Evolutionary conservation across 805 yeast species (phyloP).

Genomic region (Myxozyma melibiosi): DNA sequence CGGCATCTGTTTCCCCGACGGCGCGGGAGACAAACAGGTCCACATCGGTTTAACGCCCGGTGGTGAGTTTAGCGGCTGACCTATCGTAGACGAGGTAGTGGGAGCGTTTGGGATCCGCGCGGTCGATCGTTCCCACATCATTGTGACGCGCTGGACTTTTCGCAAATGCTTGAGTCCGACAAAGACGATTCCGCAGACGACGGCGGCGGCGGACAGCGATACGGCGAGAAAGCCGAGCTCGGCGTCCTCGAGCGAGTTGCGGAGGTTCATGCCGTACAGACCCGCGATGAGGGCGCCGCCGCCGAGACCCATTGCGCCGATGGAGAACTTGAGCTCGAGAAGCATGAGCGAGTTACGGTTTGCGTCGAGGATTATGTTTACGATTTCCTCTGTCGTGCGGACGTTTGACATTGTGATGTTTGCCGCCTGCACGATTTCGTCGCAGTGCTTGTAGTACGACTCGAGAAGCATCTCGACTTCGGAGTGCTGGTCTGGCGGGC

Average conservation of each 20-base stretch:
- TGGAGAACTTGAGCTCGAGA: conserved; percentile 77
- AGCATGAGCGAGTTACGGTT: conserved; percentile 89
- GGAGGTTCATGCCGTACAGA: conserved; percentile 93
- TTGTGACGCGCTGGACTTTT: conserved; percentile 71
- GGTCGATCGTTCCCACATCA: conserved; percentile 49
- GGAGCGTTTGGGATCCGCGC: neutral
- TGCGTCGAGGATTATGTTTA: conserved; percentile 87
- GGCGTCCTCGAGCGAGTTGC: conserved; percentile 85
- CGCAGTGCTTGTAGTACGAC: conserved; percentile 85
- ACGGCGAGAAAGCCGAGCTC: conserved; percentile 67
- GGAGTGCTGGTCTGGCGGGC: conserved; percentile 57
- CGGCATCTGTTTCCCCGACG: no score
- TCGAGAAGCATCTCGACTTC: conserved; percentile 91
- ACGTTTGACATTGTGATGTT: conserved; percentile 80
- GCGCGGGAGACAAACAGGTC: no score
- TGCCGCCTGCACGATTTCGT: conserved; percentile 90
- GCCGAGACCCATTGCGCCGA: conserved; percentile 81
- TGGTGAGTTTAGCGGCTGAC: neutral
- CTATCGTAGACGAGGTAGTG: neutral
- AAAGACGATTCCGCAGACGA: conserved; percentile 52
- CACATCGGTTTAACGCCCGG: neutral
- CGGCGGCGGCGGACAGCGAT: conserved; percentile 48
- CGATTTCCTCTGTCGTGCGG: conserved; percentile 90
- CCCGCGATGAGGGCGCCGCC: conserved; percentile 80
- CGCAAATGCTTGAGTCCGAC: conserved; percentile 60